Base-by-base conservation (phyloP, 2,329 filamentous ascomycete species). In the Neonectria magnoliae region DNA sequence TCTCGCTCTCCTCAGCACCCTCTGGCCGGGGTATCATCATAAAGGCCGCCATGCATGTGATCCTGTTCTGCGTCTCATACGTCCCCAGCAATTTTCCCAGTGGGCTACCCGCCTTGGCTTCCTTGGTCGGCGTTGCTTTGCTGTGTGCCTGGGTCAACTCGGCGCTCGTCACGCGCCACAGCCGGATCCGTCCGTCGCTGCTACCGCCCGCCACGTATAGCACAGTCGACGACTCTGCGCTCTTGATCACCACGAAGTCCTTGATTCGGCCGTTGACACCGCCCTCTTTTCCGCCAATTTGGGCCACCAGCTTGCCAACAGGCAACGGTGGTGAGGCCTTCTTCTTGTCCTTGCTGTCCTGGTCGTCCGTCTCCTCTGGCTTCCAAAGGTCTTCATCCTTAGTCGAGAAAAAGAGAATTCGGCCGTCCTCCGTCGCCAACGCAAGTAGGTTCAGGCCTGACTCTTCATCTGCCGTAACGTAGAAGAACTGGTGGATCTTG, bases 21-120 rank as follows among this genome's bases (percentile, higher is more conserved):
- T 89, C 88, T 16, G 88, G 86, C 51, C 85, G 83, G 71, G 89
- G 86, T 78, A 92, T 87, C 93, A 98, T 97, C 68, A 93, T 83
- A 81, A 97, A 98, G 22, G 91, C 91, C 72, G 89, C 90, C 73
- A 98, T 76, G 77, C 96, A 98, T 41, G 94, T 98, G 70, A 98
- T 94, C 61, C 96, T 85, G 77, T 95, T 94, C 50, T 91, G 90
- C 22, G 94, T 97, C 79, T 94, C 91, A 74, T 96, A 96, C 33
- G 87, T 89, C 16, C 90, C 93, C 48, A 97, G 77, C 60, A 97
- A 76, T 68, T 81, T 85, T 31, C 93, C 94, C 22, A 92, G 72
- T 65, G 80, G 76, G 68, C 72, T 67, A 22, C 57, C 59, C 8
- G 42, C 54, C 44, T 64, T 61, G 51, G 64, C 71, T 31, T 65